Evolutionary conservation across 306 rosid species (phyloP).

Genomic region (Sindora glabra): DNA sequence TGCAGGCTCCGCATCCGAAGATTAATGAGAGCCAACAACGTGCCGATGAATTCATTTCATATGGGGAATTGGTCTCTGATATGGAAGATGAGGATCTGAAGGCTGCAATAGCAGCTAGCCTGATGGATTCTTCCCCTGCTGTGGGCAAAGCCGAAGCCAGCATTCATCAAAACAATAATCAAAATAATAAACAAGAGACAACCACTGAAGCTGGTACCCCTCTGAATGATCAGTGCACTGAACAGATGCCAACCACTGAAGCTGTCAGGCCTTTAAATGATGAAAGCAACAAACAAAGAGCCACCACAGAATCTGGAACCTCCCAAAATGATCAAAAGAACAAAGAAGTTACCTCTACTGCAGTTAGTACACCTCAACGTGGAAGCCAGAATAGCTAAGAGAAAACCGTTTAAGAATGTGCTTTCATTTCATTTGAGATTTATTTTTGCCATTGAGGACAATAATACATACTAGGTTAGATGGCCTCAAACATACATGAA

Average conservation of each 20-base stretch:
- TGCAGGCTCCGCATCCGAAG: constrained; percentile 48
- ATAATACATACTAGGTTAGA: constrained; percentile 24
- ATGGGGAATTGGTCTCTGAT: constrained; percentile 43
- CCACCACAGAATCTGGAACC: constrained; percentile 12
- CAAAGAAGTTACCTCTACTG: constrained; percentile 7
- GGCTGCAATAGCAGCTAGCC: constrained; percentile 93
- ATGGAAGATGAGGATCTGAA: constrained; percentile 84
- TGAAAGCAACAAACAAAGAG: constrained; percentile 11
- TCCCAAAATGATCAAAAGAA: constrained; percentile 20
- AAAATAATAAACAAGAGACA: constrained; percentile 20
- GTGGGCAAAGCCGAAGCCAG: constrained; percentile 24
- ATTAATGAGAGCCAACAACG: constrained; percentile 24
- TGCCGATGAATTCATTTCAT: constrained; percentile 30
- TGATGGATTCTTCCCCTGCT: constrained; percentile 51
- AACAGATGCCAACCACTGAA: constrained; percentile 5
- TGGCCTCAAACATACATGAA: constrained; percentile 22
- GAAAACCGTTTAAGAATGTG: constrained; percentile 14
- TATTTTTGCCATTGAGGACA: constrained; percentile 36
- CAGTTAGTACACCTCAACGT: constrained; percentile 18
- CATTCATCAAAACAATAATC: constrained; percentile 24
- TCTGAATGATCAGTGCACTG: not conserved
- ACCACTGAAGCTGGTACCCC: constrained; percentile 1
- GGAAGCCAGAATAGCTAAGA: constrained; percentile 32
- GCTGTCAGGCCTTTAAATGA: constrained; percentile 7
- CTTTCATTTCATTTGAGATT: constrained; percentile 6